Evolutionary conservation across 495 filamentous ascomycete genomes (phyloP).

Genomic region (Saxophila tyrrhenica): DNA sequence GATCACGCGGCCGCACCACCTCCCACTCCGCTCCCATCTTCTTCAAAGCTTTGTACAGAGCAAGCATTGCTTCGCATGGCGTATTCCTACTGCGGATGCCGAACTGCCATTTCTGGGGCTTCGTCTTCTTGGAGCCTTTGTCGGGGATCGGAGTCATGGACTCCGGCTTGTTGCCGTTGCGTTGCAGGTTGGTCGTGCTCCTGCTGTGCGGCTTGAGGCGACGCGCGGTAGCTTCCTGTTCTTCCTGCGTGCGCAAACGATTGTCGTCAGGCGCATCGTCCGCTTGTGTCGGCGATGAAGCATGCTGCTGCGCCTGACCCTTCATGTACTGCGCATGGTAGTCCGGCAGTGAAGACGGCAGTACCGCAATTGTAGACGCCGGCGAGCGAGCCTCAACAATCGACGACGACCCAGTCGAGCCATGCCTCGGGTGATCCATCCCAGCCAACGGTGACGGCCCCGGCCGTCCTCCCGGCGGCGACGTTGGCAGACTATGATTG

Average conservation of each 20-base stretch:
- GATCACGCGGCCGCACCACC: slow-evolving; percentile 34
- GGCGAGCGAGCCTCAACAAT: slow-evolving; percentile 22
- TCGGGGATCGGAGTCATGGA: slow-evolving; percentile 35
- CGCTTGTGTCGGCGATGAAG: not conserved
- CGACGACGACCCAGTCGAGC: slow-evolving; percentile 24
- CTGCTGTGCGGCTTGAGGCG: slow-evolving; percentile 68
- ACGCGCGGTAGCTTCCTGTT: slow-evolving; percentile 63
- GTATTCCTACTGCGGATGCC: slow-evolving; percentile 89
- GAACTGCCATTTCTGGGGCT: slow-evolving; percentile 87
- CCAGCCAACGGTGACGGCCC: slow-evolving; percentile 6
- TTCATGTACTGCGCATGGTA: slow-evolving; percentile 88
- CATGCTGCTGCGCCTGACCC: slow-evolving; percentile 21
- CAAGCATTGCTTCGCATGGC: slow-evolving; percentile 83
- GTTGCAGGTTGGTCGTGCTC: slow-evolving; percentile 50
- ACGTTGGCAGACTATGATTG: slow-evolving; percentile 29
- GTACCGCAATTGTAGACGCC: slow-evolving; percentile 73
- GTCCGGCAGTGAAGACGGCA: slow-evolving; percentile 78
- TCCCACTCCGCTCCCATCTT: slow-evolving; percentile 86
- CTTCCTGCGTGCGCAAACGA: slow-evolving; percentile 36
- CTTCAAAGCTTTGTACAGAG: slow-evolving; percentile 79
- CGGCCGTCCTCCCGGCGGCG: slow-evolving; percentile 21
- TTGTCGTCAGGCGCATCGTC: slow-evolving; percentile 1
- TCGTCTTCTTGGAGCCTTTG: slow-evolving; percentile 34
- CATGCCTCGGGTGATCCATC: slow-evolving; percentile 21
- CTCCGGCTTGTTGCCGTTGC: slow-evolving; percentile 53